Percentiles rank a stretch among this genome's conserved stretches.
Conservation (phyloP, 805 yeast species). For the Groenewaldozyma tartarivorans region DNA sequence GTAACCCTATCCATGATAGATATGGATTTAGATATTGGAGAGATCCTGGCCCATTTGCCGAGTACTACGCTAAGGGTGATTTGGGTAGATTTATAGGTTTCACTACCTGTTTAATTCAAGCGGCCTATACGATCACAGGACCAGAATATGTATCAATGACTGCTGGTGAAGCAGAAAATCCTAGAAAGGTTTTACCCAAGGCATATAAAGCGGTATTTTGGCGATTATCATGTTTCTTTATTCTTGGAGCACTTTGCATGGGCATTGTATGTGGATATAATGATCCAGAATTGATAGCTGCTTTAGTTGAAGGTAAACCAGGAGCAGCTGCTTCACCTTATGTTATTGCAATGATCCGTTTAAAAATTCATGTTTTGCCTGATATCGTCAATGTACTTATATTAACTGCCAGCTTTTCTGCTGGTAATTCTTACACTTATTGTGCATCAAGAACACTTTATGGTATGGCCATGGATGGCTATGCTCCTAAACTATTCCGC, state of each 20-base stretch:
- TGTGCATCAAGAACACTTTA: constrained; percentile 62
- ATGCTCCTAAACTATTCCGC: constrained; percentile 60
- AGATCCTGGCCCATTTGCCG: constrained; percentile 48
- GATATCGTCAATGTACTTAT: constrained; percentile 71
- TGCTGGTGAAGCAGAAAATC: constrained; percentile 71
- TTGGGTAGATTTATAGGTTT: constrained; percentile 67
- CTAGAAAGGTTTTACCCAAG: constrained; percentile 62
- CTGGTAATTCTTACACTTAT: constrained; percentile 74
- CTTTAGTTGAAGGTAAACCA: constrained; percentile 51
- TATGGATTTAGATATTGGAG: constrained; percentile 52
- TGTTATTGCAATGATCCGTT: constrained; percentile 63
- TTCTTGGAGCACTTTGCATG: constrained; percentile 68
- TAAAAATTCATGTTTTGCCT: constrained; percentile 60
- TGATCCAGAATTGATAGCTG: constrained; percentile 49
- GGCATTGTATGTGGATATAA: constrained; percentile 68
- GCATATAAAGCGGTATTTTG: constrained; percentile 70
- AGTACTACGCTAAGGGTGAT: constrained; percentile 43
- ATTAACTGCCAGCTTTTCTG: constrained; percentile 66
- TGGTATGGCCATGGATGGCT: constrained; percentile 61
- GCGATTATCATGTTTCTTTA: constrained; percentile 56
- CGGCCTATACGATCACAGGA: constrained; percentile 74
- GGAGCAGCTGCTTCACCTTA: constrained; percentile 79
- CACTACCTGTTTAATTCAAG: constrained; percentile 56
- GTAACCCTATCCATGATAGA: constrained; percentile 62
- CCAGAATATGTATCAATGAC: constrained; percentile 81